Percentiles rank a stretch among this genome's conserved stretches.
phyloP scores from a whole-genome alignment of 805 yeast genomes.

The Schwanniomyces yamadae region DNA sequence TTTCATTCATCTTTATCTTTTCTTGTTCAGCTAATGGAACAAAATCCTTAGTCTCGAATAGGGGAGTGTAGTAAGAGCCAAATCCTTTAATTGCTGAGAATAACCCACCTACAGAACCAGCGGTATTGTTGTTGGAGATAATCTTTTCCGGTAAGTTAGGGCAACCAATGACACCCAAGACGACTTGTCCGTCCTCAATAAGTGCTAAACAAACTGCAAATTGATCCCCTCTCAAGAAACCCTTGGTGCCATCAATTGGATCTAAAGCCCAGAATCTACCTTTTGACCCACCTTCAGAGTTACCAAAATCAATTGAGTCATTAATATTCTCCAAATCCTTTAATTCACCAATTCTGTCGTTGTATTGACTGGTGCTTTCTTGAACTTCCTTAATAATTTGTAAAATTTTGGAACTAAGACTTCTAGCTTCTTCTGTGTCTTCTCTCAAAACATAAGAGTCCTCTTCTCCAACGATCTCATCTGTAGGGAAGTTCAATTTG shows the following conservation, averaged over 20 bases:
- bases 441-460: slow-evolving; percentile 65
- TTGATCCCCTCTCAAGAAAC: slow-evolving; percentile 93
- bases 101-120: slow-evolving; percentile 60
- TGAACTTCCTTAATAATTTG: slow-evolving; percentile 58
- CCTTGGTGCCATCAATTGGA: slow-evolving; percentile 97
- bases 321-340: slow-evolving; percentile 49
- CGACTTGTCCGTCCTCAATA: slow-evolving; percentile 80
- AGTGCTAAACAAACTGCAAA: slow-evolving; percentile 94
- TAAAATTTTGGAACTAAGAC: slow-evolving; percentile 55
- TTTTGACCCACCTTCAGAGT: slow-evolving; percentile 69
- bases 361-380: slow-evolving; percentile 32
- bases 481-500: slow-evolving; percentile 73
- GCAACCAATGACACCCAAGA: slow-evolving; percentile 93
- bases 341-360: slow-evolving; percentile 41
- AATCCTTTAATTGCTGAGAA: slow-evolving; percentile 66
- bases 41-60: slow-evolving; percentile 37
- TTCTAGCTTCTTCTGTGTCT: slow-evolving; percentile 39
- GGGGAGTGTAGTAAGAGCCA: slow-evolving; percentile 60
- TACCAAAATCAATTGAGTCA: slow-evolving; percentile 74
- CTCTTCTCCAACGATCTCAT: slow-evolving; percentile 88
- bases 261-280: slow-evolving; percentile 97
- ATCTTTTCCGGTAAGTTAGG: slow-evolving; percentile 75
- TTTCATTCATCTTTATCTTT: slow-evolving; percentile 53
- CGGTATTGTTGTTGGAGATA: slow-evolving; percentile 30
- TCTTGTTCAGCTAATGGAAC: slow-evolving; percentile 29